A percentile compares a stretch with the other conserved stretches of the same genome.
Evolutionary conservation across 2,329 filamentous ascomycete species (phyloP).

Genomic region (Thyridium curvatum): DNA sequence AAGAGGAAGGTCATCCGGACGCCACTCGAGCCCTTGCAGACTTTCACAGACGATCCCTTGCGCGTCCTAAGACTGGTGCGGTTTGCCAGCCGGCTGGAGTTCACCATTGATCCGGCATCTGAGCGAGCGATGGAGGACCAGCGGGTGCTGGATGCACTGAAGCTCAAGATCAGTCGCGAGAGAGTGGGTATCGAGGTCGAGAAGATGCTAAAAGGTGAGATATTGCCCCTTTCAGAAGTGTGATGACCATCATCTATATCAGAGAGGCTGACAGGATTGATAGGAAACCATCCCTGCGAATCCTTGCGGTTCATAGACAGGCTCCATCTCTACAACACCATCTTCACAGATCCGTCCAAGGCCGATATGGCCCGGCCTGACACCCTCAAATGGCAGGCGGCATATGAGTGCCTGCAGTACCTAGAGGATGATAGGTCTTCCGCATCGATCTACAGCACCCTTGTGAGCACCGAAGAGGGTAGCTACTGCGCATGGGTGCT

Average conservation of each 20-base stretch:
- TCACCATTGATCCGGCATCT: constrained; percentile 66
- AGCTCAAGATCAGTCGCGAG: constrained; percentile 85
- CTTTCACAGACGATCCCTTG: constrained; percentile 90
- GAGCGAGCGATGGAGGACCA: constrained; percentile 68
- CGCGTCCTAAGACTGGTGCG: constrained; percentile 80
- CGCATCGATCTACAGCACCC: constrained; percentile 41
- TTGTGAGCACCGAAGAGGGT: constrained; percentile 59
- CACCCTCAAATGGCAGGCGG: constrained; percentile 51
- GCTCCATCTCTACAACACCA: constrained; percentile 62
- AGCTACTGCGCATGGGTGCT: constrained; percentile 72
- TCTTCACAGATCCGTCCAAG: constrained; percentile 65
- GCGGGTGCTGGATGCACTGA: constrained; percentile 75
- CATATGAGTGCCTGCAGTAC: constrained; percentile 57
- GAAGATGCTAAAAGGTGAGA: constrained; percentile 75
- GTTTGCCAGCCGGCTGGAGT: constrained; percentile 80
- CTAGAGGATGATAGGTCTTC: constrained; percentile 37
- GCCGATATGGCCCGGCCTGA: constrained; percentile 47
- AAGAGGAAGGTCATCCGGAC: constrained; percentile 68
- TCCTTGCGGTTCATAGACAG: constrained; percentile 61
- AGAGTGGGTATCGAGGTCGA: constrained; percentile 80
- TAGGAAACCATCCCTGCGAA: constrained; percentile 51
- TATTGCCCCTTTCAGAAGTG: too few relatives aligned
- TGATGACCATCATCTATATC: constrained; percentile 5
- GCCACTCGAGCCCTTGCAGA: constrained; percentile 80
- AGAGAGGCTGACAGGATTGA: too few relatives aligned